Conservation (phyloP, 345 rosid species). For the Fremontodendron californicum region DNA sequence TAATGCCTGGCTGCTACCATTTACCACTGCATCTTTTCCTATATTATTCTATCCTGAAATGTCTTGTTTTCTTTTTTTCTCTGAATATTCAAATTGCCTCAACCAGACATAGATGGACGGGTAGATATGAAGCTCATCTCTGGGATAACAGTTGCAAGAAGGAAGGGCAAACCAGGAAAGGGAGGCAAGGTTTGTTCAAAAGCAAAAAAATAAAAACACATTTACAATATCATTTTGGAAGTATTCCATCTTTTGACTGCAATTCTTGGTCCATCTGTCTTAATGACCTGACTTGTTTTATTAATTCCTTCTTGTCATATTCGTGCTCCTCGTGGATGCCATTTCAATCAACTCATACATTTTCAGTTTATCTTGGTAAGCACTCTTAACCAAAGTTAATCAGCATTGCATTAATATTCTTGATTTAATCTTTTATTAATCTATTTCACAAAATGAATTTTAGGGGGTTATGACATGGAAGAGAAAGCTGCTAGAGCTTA, state of each 20-base stretch:
- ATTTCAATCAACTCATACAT: constrained; percentile 30
- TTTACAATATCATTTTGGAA: constrained; percentile 21
- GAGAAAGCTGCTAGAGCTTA: constrained; percentile 80
- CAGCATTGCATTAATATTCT: not conserved
- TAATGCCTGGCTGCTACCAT: not conserved
- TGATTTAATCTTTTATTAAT: not conserved
- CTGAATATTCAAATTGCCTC: not conserved
- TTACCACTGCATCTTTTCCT: not conserved
- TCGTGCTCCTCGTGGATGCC: constrained; percentile 30
- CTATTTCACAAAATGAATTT: constrained; percentile 7
- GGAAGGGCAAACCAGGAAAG: constrained; percentile 83
- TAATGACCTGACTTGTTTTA: constrained; percentile 32
- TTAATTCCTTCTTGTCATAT: constrained; percentile 27
- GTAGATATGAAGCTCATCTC: constrained; percentile 80
- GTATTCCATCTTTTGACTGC: constrained; percentile 19
- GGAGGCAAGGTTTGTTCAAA: constrained; percentile 70
- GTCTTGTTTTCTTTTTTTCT: not conserved
- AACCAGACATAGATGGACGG: constrained; percentile 75
- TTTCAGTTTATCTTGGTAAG: constrained; percentile 74
- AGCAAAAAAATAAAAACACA: not conserved
- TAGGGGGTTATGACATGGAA: constrained; percentile 86
- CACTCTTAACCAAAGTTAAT: not conserved
- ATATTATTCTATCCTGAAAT: not conserved
- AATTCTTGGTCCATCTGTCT: constrained; percentile 18
- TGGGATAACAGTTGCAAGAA: constrained; percentile 91